These are phyloP conservation scores for Scalesia atractyloides DNA, from an alignment of 129 eudicot genomes.

Conservation along the genomic window DNA sequence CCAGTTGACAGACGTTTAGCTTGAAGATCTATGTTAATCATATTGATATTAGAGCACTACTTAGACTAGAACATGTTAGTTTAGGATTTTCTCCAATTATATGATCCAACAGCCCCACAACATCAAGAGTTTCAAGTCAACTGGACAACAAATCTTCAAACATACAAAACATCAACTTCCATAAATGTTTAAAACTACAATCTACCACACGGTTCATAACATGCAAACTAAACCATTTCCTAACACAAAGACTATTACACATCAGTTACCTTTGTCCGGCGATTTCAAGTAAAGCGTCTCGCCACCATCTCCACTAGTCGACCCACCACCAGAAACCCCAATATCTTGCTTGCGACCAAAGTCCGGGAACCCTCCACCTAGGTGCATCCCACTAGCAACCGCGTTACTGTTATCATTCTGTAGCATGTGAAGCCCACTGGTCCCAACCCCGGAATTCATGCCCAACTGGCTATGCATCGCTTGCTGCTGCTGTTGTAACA, in stretches of 20 bases:
- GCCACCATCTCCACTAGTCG: slow-evolving; percentile 44
- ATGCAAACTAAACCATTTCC: not conserved
- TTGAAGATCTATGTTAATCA: too few species aligned
- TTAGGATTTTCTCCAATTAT: too few species aligned
- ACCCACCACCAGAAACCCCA: slow-evolving; percentile 21
- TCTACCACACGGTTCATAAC: slow-evolving; percentile 6
- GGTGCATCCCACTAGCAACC: slow-evolving; percentile 31
- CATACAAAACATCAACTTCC: slow-evolving; percentile 7
- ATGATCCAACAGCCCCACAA: too few species aligned
- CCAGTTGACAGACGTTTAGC: too few species aligned
- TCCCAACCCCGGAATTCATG: slow-evolving; percentile 52
- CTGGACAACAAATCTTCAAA: slow-evolving; percentile 1
- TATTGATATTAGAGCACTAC: too few species aligned
- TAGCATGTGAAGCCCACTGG: slow-evolving; percentile 61
- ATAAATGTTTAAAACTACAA: not conserved
- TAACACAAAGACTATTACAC: not conserved
- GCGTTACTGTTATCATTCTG: slow-evolving; percentile 50
- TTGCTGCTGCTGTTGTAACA: slow-evolving; percentile 66
- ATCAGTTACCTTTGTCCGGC: slow-evolving; percentile 49
- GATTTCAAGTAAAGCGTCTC: slow-evolving; percentile 58
- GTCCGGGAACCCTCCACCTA: slow-evolving; percentile 47
- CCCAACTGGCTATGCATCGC: slow-evolving; percentile 60
- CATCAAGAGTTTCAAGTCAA: not conserved
- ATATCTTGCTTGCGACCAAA: slow-evolving; percentile 52
- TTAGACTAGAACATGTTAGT: too few species aligned